phyloP scores from a whole-genome alignment of 345 rosid genomes.

The Populus euphratica region DNA sequence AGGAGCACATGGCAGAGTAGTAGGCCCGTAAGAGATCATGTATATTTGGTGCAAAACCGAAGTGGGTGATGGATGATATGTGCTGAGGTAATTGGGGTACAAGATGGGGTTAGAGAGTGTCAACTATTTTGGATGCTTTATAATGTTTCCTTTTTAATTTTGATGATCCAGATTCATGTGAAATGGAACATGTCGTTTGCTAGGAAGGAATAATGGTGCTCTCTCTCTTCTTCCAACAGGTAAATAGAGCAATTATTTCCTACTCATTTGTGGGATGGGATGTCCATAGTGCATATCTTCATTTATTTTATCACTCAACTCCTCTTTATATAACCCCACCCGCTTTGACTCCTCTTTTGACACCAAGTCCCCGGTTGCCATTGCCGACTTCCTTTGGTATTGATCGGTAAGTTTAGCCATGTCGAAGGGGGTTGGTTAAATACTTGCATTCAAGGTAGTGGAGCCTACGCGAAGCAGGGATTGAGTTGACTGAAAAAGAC shows the following conservation, averaged over 20 bases:
- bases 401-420: not conserved
- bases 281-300: constrained; percentile 22
- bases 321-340: constrained; percentile 26
- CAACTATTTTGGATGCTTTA: constrained; percentile 34
- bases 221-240: constrained; percentile 10
- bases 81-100: not conserved
- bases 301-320: constrained; percentile 30
- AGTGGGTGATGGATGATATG: not conserved
- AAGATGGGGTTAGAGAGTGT: constrained; percentile 29
- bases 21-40: constrained; percentile 6
- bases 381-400: not conserved
- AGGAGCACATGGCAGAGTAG: constrained; percentile 7
- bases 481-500: constrained; percentile 6
- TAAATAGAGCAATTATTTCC: constrained; percentile 37
- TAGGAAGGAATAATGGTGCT: not conserved
- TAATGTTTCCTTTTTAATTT: constrained; percentile 22
- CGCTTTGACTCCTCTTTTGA: constrained; percentile 29
- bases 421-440: not conserved
- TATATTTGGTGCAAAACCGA: not conserved
- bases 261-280: constrained; percentile 38
- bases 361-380: not conserved
- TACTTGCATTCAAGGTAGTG: not conserved
- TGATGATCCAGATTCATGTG: constrained; percentile 17
- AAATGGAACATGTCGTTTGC: constrained; percentile 10
- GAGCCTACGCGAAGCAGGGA: constrained; percentile 7